These are phyloP conservation scores for Rhodotorula kratochvilovae DNA, from an alignment of 768 basidiomycete species.

Conservation along the genomic window DNA sequence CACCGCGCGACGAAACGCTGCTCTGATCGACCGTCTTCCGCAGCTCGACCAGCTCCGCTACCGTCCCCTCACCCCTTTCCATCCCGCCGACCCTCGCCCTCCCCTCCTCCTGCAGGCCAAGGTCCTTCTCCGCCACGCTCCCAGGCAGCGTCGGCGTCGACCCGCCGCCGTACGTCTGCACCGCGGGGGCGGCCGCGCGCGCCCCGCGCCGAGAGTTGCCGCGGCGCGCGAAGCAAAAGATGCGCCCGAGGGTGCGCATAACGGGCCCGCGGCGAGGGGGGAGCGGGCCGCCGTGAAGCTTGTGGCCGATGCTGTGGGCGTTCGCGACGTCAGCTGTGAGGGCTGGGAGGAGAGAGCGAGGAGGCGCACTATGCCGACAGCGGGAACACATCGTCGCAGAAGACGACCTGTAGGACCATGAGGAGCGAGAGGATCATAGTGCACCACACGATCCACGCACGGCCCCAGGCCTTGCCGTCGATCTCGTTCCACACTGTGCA, in stretches of 20 bases:
- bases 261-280: conserved; percentile 3
- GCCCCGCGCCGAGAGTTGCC: too few relatives aligned
- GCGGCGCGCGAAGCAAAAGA: conserved; percentile 1
- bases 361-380: conserved; percentile 1
- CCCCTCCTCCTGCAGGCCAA: not conserved
- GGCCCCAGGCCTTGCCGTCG: not conserved
- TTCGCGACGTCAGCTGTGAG: not conserved
- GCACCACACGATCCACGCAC: conserved; percentile 22
- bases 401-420: conserved; percentile 19
- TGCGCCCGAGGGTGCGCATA: not conserved
- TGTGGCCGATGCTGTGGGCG: not conserved
- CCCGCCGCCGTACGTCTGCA: too few relatives aligned
- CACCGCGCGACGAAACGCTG: not conserved
- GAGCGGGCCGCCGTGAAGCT: conserved; percentile 1
- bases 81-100: too few relatives aligned
- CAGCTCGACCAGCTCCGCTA: not conserved
- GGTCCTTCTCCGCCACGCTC: not conserved
- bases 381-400: conserved; percentile 11
- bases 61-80: not conserved
- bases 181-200: too few relatives aligned
- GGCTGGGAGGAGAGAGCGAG: not conserved
- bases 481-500: conserved; percentile 27
- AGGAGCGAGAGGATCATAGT: conserved; percentile 12
- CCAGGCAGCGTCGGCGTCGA: not conserved
- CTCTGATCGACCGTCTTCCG: not conserved